Percentiles rank a stretch among this genome's conserved stretches.
phyloP scores from a whole-genome alignment of 164 flowering plant species.

The Tetracentron sinense region DNA sequence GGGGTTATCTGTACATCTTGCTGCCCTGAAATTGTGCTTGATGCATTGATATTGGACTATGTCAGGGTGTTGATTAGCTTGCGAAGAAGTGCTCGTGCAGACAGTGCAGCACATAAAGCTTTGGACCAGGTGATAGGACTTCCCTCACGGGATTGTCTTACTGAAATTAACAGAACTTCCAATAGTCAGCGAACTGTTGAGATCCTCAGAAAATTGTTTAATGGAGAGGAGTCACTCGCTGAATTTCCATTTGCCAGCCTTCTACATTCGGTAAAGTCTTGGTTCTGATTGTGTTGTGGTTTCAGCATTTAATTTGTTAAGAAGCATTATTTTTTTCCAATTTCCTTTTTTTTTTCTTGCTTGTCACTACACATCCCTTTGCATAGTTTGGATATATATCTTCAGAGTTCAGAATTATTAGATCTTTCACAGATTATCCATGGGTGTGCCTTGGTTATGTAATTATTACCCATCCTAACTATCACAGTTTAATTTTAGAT shows the following conservation, averaged over 20 bases:
- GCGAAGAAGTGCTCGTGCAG: slow-evolving; percentile 65
- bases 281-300: not conserved
- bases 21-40: slow-evolving; percentile 64
- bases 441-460: not conserved
- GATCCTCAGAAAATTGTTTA: slow-evolving; percentile 36
- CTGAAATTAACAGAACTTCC: slow-evolving; percentile 30
- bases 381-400: not conserved
- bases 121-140: slow-evolving; percentile 52
- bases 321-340: no score
- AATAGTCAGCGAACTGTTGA: slow-evolving; percentile 23
- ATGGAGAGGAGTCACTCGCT: slow-evolving; percentile 83
- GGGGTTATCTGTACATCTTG: slow-evolving; percentile 70
- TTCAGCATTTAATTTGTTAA: not conserved
- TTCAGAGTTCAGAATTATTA: not conserved
- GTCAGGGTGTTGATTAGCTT: slow-evolving; percentile 66
- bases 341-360: no score
- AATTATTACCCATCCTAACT: not conserved
- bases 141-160: slow-evolving; percentile 19
- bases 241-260: slow-evolving; percentile 90
- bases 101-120: slow-evolving; percentile 57
- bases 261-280: slow-evolving; percentile 60
- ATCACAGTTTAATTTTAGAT: no score
- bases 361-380: no score
- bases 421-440: not conserved
- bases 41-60: slow-evolving; percentile 83